Percentiles rank a stretch among this genome's conserved stretches.
phyloP scores from a whole-genome alignment of 2,329 filamentous ascomycete species.

The Stachybotrys echinatus region DNA sequence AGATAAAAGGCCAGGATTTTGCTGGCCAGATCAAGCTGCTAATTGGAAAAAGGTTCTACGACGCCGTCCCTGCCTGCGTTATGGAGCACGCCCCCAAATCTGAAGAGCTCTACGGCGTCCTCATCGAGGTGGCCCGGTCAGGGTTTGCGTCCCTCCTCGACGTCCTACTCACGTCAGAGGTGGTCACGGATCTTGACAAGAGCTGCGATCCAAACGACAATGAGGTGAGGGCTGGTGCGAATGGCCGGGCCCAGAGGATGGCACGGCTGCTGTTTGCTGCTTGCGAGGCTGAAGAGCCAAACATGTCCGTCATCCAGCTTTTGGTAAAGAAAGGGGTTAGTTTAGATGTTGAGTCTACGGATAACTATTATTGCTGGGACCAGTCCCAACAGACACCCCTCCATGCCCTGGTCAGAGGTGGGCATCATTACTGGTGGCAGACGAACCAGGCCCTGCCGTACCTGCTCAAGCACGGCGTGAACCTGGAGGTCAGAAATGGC shows the following conservation, averaged over 20 bases:
- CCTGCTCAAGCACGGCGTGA: conserved; percentile 2
- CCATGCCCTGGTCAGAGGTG: background rate
- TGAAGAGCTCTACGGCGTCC: background rate
- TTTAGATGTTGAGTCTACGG: background rate
- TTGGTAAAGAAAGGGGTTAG: background rate
- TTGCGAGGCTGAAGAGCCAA: background rate
- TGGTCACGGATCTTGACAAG: background rate
- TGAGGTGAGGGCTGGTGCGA: no score
- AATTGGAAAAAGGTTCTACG: background rate
- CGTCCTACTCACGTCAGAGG: background rate
- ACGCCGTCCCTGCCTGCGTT: background rate
- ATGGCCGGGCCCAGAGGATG: no score
- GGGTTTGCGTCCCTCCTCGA: background rate
- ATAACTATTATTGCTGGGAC: background rate
- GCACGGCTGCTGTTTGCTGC: background rate
- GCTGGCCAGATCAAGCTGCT: background rate
- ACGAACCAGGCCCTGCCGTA: conserved; percentile 4
- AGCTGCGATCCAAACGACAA: background rate
- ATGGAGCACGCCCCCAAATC: background rate
- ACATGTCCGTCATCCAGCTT: background rate
- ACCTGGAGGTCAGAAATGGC: background rate
- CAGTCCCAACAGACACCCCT: background rate
- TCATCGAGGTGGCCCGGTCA: background rate
- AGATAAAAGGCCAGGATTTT: background rate
- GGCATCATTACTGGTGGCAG: conserved; percentile 3